Conservation (phyloP, 306 rosid species). For the Fagus crenata region DNA sequence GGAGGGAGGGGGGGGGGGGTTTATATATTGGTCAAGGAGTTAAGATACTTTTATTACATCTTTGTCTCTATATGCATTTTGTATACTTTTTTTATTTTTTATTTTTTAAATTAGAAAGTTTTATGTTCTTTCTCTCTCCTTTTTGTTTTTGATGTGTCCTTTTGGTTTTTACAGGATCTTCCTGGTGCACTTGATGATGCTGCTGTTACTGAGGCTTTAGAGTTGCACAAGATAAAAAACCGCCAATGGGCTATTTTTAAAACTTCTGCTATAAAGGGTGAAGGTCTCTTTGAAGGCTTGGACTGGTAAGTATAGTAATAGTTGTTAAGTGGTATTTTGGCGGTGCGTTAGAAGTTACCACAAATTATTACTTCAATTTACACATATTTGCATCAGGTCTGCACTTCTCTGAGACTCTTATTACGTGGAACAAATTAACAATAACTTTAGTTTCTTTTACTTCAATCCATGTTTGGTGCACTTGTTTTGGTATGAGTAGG, state of each 20-base stretch:
- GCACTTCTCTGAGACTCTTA: neutral
- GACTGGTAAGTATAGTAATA: constrained; percentile 70
- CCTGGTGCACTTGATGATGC: constrained; percentile 98
- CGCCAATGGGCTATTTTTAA: constrained; percentile 98
- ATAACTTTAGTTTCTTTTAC: neutral
- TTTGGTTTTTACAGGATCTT: constrained; percentile 69
- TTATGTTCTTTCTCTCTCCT: neutral
- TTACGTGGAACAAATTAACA: neutral
- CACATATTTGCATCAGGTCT: neutral
- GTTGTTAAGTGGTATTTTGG: constrained; percentile 20
- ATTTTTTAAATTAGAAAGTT: constrained; percentile 1
- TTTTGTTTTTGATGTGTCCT: constrained; percentile 9
- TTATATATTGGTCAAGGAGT: neutral
- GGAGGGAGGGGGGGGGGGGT: no score
- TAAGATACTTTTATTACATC: neutral
- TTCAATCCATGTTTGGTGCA: neutral
- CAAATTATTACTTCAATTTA: neutral
- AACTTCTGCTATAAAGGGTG: constrained; percentile 95
- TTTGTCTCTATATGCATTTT: no score
- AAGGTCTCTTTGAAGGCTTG: constrained; percentile 96
- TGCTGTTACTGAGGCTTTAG: constrained; percentile 87
- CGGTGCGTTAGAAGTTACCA: neutral
- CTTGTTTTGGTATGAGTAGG: neutral
- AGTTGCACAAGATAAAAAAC: constrained; percentile 91
- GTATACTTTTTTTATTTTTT: no score